Base-by-base conservation (phyloP, 2,329 filamentous ascomycete species). In the Didymellaceae sp. region DNA sequence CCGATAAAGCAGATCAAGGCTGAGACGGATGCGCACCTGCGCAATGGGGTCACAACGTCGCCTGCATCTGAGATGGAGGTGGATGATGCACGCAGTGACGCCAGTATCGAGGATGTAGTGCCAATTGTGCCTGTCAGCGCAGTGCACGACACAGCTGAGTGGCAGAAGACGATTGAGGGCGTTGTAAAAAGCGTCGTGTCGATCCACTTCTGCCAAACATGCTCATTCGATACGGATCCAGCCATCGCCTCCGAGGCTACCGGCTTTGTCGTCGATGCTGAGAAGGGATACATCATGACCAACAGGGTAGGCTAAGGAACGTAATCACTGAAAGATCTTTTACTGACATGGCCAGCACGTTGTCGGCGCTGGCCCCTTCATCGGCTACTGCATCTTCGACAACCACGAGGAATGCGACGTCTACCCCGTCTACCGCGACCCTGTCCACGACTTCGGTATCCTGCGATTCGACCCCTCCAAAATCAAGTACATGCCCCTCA, bases 191-290 rank as follows among this genome's bases (percentile, higher is more conserved):
- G 92, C 63, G 94, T 97, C 14, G 94, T 99, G 40, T 96, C 93
- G n/a, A 97, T 99, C 66, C 89, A 96, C 61, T 99, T 99, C 78
- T 97, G 93, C 73, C 91, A 97, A 80, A 97, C 94, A 0, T 96
- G 90, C 73, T 92, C 93, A 18, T 99, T 99, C 73, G 94, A 99
- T 73, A 97, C 94, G n/a, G 94, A 99, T 65, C 80, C 90, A 21
- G 94, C 94, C 6, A 82, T 96, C 73, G 91, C 91, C 14, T 97
- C 91, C 66, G 94, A 99, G 77, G 94, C 94, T 3, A 99, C 94
- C 0, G 94, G 94, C 6, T 99, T 99, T 70, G 92, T 99, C 13
- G 94, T 99, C 18, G 94, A 99, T 77, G 90, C 94, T 5, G 88
- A 96, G 76, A 86, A 85, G 72, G 94, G 94, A 72, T 88, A 78